Evolutionary conservation across 495 filamentous ascomycete genomes (phyloP).

Genomic region (Lasiosphaeria miniovina): DNA sequence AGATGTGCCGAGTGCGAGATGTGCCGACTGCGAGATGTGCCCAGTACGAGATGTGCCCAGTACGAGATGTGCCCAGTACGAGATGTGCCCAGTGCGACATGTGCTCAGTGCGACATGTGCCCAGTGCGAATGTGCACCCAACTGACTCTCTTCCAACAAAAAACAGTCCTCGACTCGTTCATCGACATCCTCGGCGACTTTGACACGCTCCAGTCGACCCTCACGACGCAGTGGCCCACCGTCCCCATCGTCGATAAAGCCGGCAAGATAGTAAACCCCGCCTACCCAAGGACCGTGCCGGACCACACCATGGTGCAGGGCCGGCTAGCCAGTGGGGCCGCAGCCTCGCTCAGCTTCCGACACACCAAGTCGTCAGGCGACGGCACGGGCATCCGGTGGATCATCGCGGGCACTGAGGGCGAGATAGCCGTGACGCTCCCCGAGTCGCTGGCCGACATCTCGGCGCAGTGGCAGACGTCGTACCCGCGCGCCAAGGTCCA

Average conservation of each 20-base stretch:
- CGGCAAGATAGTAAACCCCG: conserved; percentile 24
- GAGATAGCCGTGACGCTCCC: conserved; percentile 38
- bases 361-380: conserved; percentile 30
- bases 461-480: conserved; percentile 6
- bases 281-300: conserved; percentile 28
- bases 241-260: conserved; percentile 25
- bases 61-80: too few species aligned
- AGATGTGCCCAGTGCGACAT: too few species aligned
- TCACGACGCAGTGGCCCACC: conserved; percentile 33
- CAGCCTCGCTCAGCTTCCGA: conserved; percentile 37
- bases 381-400: conserved; percentile 35
- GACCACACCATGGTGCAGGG: conserved; percentile 49
- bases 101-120: too few species aligned
- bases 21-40: too few species aligned
- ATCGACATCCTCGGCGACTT: conserved; percentile 40
- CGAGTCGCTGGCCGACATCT: not conserved
- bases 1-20: too few species aligned
- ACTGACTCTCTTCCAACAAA: not conserved
- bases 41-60: too few species aligned
- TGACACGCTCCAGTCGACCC: conserved; percentile 23
- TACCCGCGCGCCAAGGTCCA: not conserved
- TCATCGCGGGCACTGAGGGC: conserved; percentile 46
- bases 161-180: conserved; percentile 30
- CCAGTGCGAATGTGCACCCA: too few species aligned
- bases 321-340: conserved; percentile 32